Evolutionary conservation across 2,329 filamentous ascomycete genomes (phyloP).

Genomic region (Helotiales sp.): DNA sequence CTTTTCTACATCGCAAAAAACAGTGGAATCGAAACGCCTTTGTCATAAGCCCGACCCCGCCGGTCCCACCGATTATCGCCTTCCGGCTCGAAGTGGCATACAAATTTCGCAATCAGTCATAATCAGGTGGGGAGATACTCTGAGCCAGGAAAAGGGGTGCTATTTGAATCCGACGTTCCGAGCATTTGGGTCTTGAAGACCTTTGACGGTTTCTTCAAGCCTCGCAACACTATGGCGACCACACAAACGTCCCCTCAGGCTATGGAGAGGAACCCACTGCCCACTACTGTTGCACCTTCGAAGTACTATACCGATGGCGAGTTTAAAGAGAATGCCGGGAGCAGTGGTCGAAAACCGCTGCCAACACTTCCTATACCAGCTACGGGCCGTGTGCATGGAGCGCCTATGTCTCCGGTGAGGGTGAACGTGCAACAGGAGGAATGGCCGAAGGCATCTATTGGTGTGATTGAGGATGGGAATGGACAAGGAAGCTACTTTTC

Average conservation of each 20-base stretch:
- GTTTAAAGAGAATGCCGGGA: conserved; percentile 27
- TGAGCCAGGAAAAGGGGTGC: background rate
- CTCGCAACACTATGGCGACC: conserved; percentile 23
- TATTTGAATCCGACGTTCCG: background rate
- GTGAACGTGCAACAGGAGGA: conserved; percentile 55
- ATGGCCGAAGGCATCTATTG: conserved; percentile 54
- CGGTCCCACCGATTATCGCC: conserved; percentile 2
- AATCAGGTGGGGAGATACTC: background rate
- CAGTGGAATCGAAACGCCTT: background rate
- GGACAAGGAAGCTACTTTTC: conserved; percentile 17
- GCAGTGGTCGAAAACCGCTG: conserved; percentile 19
- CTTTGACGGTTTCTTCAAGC: background rate
- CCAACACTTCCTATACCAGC: conserved; percentile 26
- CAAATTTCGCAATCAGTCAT: background rate
- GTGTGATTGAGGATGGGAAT: conserved; percentile 45
- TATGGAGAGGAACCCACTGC: conserved; percentile 17
- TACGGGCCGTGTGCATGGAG: conserved; percentile 44
- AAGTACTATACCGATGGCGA: conserved; percentile 19
- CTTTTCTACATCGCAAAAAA: background rate
- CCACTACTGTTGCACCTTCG: conserved; percentile 7
- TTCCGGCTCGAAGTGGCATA: background rate
- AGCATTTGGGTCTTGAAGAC: background rate
- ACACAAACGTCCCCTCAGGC: conserved; percentile 20
- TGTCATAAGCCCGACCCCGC: conserved; percentile 1
- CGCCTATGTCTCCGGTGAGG: conserved; percentile 56